phyloP scores from a whole-genome alignment of 441 rosid species.

The Kokia cookei region DNA sequence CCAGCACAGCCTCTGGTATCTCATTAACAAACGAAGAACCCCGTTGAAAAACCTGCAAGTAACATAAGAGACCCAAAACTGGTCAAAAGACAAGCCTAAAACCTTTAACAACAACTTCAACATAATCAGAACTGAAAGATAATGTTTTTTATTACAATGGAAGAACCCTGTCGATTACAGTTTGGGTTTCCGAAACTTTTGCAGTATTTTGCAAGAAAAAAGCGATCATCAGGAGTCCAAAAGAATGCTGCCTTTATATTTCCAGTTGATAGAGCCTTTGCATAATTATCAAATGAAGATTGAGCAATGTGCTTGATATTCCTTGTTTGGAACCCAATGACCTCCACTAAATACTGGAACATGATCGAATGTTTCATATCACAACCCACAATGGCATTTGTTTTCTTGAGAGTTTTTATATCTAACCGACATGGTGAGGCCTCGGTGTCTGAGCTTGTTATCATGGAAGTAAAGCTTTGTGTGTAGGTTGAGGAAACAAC shows the following conservation, averaged over 20 bases:
- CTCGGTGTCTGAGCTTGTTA: constrained; percentile 20
- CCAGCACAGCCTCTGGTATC: too few relatives aligned
- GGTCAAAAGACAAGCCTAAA: not conserved
- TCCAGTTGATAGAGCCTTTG: constrained; percentile 11
- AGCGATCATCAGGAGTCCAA: constrained; percentile 9
- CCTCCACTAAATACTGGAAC: constrained; percentile 12
- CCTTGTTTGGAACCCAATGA: not conserved
- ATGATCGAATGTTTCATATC: constrained; percentile 3
- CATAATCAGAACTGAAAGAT: not conserved
- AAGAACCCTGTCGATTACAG: not conserved
- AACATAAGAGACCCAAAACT: not conserved
- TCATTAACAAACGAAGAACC: constrained; percentile 6
- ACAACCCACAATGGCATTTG: constrained; percentile 19
- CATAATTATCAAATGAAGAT: constrained; percentile 10
- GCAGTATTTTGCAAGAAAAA: constrained; percentile 18
- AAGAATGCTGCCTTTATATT: constrained; percentile 20
- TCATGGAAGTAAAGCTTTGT: constrained; percentile 22
- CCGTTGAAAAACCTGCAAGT: constrained; percentile 23
- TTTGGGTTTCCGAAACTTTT: not conserved
- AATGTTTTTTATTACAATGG: not conserved
- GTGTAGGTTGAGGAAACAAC: constrained; percentile 29
- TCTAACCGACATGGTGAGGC: not conserved
- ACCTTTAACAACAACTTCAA: not conserved
- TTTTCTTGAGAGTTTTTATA: constrained; percentile 13
- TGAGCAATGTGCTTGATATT: constrained; percentile 10